phyloP scores from a whole-genome alignment of 2,329 filamentous ascomycete genomes.

The Arthrinium phaeospermum region DNA sequence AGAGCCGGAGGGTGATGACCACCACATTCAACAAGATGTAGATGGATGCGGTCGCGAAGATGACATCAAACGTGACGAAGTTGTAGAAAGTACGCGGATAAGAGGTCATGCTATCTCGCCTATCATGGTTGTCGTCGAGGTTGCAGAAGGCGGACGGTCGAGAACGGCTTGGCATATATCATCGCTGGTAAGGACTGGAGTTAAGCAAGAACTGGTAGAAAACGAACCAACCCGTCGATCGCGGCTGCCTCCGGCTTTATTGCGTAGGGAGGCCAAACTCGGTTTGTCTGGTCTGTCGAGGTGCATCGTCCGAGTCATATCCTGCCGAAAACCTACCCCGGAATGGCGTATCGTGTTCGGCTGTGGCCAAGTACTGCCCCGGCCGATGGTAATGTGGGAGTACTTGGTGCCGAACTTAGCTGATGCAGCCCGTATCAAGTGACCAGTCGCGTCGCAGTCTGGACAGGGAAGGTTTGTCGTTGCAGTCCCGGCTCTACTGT shows the following conservation, averaged over 20 bases:
- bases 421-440: neutral
- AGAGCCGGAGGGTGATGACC: neutral
- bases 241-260: neutral
- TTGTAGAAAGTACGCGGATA: constrained; percentile 6
- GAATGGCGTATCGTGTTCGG: neutral
- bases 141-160: neutral
- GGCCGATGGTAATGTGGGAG: neutral
- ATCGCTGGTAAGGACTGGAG: neutral
- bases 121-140: neutral
- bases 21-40: neutral
- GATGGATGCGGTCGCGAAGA: neutral
- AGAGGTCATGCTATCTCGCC: neutral
- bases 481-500: too few relatives aligned
- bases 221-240: too few relatives aligned
- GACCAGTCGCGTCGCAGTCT: too few relatives aligned
- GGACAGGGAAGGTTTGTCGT: too few relatives aligned
- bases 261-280: neutral
- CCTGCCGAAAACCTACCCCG: neutral
- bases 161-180: neutral
- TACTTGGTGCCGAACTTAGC: neutral
- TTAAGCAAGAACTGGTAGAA: too few relatives aligned
- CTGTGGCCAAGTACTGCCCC: neutral
- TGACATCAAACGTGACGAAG: neutral
- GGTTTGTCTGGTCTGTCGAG: neutral
- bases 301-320: neutral